Base-by-base conservation (phyloP, 306 rosid genomes). In the Hippophae gyantsensis region DNA sequence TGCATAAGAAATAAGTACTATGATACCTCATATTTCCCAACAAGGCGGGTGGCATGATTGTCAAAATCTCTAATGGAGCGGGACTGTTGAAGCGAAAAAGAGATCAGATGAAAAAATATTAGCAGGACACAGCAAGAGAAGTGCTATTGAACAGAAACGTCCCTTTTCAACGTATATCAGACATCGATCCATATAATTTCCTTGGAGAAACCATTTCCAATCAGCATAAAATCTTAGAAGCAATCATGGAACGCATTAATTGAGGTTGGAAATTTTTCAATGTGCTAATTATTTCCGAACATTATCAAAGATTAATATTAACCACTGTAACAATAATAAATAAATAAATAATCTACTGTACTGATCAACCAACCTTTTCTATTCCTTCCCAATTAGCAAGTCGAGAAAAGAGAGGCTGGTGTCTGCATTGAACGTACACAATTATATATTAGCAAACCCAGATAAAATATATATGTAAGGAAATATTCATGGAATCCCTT, bases 301-400 rank as follows among this genome's bases (percentile, higher is more conserved):
- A 32, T 32, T 4, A 32, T 32, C 38, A 4, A 32, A 32, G 38
- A 32, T 32, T 4, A 32, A 32, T 32, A 32, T 32, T 32, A 32
- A 32, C 4, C 38, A 32, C 38, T 32, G 38, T 4, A 32, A 32
- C 38, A 32, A 32, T 2, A 32, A 18, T 18, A 18, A 18, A 18
- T 18, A 18, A 18, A 18, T 18, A 32, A 32, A 32, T 0, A 32
- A 32, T 32, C 38, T 32, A 32, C 38, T 27, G 38, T 1, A 27
- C 38, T 27, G 3, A 32, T 32, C 38, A 2, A 62, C 77, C 40
- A 32, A 92, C 96, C 82, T 82, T 83, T 70, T 82, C 72, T 57
- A 92, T 92, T 67, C 87, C 94, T 73, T 92, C 99, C 99, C 97
- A 92, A 73, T 92, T 82, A 55, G 95, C 95, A 18, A 92, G 96